These are phyloP conservation scores for Eucalyptus victrix DNA, from an alignment of 345 rosid species.

Conservation along the genomic window DNA sequence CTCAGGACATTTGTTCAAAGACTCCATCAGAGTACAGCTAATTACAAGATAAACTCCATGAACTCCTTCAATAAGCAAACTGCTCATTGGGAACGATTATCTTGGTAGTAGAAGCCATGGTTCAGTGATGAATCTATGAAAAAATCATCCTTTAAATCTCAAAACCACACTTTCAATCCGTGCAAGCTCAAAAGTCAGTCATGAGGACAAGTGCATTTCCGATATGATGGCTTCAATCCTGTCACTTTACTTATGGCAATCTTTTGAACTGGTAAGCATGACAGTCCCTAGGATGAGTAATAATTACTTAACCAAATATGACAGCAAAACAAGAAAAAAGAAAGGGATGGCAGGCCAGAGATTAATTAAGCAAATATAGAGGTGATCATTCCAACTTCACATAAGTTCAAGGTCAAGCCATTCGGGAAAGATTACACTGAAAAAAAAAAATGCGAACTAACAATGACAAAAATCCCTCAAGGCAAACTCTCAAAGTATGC, in stretches of 20 bases:
- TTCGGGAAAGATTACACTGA: not conserved
- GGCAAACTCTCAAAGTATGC: not conserved
- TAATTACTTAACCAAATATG: not conserved
- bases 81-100: not conserved
- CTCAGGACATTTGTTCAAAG: not conserved
- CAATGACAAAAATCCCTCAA: not conserved
- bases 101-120: not conserved
- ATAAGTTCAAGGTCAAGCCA: not conserved
- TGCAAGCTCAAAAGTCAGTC: not conserved
- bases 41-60: not conserved
- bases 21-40: not conserved
- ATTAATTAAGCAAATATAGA: not conserved
- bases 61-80: not conserved
- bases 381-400: not conserved
- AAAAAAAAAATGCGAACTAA: not conserved
- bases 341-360: not conserved
- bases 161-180: not conserved
- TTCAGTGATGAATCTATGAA: not conserved
- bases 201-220: not conserved
- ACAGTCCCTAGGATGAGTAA: not conserved
- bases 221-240: not conserved
- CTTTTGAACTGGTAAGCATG: not conserved
- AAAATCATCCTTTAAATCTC: not conserved
- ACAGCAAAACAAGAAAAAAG: not conserved
- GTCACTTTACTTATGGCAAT: not conserved